phyloP scores from a whole-genome alignment of 2,329 filamentous ascomycete genomes.

The Calonectria fujianensis region DNA sequence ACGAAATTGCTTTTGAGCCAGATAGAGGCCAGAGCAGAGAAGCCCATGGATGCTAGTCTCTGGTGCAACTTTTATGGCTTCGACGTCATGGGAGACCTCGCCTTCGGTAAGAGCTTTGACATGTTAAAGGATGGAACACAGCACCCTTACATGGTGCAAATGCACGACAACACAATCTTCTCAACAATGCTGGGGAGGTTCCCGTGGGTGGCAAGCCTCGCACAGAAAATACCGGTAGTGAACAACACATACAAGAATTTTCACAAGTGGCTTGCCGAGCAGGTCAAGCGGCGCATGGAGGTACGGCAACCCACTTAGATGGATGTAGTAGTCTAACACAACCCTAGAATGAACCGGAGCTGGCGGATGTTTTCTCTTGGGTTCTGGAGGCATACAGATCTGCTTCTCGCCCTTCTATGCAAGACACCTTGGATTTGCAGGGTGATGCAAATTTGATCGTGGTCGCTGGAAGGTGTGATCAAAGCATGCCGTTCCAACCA shows the following conservation, averaged over 20 bases:
- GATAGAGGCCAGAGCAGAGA: background rate
- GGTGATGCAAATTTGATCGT: slow-evolving; percentile 36
- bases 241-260: background rate
- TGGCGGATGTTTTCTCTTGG: slow-evolving; percentile 24
- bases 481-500: background rate
- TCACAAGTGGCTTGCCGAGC: background rate
- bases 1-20: background rate
- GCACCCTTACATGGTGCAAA: slow-evolving; percentile 3
- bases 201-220: slow-evolving; percentile 1
- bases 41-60: background rate
- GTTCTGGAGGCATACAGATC: slow-evolving; percentile 12
- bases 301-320: background rate
- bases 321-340: background rate
- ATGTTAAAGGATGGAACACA: slow-evolving; percentile 53
- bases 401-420: background rate
- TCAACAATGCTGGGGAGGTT: background rate
- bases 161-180: background rate
- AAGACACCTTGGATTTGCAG: slow-evolving; percentile 5
- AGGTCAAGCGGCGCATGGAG: slow-evolving; percentile 18
- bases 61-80: slow-evolving; percentile 56
- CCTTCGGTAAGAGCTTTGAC: slow-evolving; percentile 60
- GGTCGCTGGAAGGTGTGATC: slow-evolving; percentile 30
- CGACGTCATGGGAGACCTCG: slow-evolving; percentile 64
- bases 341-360: slow-evolving; percentile 11
- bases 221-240: background rate